Evolutionary conservation across 2,329 filamentous ascomycete species (phyloP), one percentile per base, ranked within the genome.

Genomic region (Fusarium sp.): DNA sequence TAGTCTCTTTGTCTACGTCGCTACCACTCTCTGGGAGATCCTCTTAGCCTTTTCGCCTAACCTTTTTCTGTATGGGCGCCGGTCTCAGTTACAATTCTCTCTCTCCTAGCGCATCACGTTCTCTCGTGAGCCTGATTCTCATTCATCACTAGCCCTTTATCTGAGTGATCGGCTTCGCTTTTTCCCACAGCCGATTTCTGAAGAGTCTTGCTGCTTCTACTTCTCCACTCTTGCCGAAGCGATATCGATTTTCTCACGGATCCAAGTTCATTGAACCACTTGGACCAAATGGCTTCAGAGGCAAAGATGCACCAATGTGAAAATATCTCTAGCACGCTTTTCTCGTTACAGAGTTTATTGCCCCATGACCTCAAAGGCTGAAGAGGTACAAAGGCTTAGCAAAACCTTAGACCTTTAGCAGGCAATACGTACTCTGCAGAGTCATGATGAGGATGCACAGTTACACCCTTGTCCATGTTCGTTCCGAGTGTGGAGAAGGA

Each of bases 111-210:
- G 55, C 37, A 49, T 37, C 30, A 59, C 43, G 46, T 37, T 53
- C 46, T 53, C 43, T 55, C 12, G 30, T 40, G 30, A 54, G 49
- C 54, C 51, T 47, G 54, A 50, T 28, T 61, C 40, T 51, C 18
- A 21, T 12, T 61, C 28, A 30, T 66, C 42, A 49, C 50, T 61
- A 55, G 37, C 21, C 12, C 48, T 45, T 32, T 49, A 23, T 20
- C 60, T 54, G 23, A 51, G 51, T 61, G 28, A 67, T 51, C 40
- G 23, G 40, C 57, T 53, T 69, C 62, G 54, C 53, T 66, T 68
- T 68, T 60, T 62, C 55, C 61, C 66, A 55, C 55, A 62, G 48
- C 55, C 34, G 49, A 66, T 40, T 40, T 27, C 45, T 41, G 23
- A 20, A 32, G 32, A 66, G 55, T 45, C 59, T 43, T 16, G 23